Evolutionary conservation across 805 yeast species (phyloP), one percentile per base, ranked within the genome.

Genomic region (Monosporozyma siamensis): DNA sequence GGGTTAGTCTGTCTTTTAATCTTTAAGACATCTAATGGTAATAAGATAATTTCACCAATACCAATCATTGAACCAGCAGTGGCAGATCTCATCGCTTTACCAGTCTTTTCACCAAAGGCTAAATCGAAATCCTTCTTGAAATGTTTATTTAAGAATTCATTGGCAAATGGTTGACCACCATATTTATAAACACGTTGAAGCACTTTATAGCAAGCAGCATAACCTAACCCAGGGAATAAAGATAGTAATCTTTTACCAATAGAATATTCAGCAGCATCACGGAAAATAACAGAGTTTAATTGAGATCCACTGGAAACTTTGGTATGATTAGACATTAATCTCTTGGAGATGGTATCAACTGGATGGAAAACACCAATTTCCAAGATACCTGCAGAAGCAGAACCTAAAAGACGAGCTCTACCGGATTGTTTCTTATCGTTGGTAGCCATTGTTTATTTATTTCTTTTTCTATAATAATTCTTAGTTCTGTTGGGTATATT

Each of bases 1-100:
- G 99, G 99, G 72, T 92, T 92, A 43, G 99, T 92, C 74, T 92
- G 99, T 71, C 97, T 89, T 72, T 92, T 92, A 68, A 92, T 92
- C 72, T 92, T 92, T 62, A 92, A 73, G 32, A 92, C 97, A 63
- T 92, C 99, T 55, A 92, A 75, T 27, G 99, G 99, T 58, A 92
- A 75, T 55, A 92, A 71, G 29, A 92, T 89, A 62, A 92, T 87
- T 69, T 92, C 99, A 68, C 97, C 98, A 61, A 92, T 90, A 56
- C 99, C 99, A 52, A 92, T 88, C 51, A 92, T 54, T 26, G 96
- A 86, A 58, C 99, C 99, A 23, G 99, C 97, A 49, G 97, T 78
- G 37, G 99, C 99, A 46, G 95, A 83, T 70, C 92, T 69, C 59
- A 90, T 64, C n/a, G 97, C 97, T 69, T 92, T 92, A 58, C 98